Percentiles rank a stretch among this genome's conserved stretches.
Evolutionary conservation across 176 grass and related monocot species (phyloP).

Genomic region (Tuctoria greenei): DNA sequence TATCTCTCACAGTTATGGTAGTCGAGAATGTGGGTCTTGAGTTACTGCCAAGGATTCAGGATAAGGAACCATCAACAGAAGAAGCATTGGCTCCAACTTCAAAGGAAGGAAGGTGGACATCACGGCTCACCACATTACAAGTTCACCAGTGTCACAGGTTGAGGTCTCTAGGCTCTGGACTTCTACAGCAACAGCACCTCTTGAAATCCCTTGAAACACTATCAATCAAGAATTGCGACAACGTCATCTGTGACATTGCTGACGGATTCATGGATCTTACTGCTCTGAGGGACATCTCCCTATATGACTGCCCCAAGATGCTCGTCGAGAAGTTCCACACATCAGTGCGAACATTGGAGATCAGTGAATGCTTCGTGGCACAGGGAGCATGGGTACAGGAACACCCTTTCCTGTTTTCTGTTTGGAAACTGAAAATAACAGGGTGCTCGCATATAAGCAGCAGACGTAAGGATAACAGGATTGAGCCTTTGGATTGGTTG

Average conservation of each 20-base stretch:
- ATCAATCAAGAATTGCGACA: slow-evolving; percentile 33
- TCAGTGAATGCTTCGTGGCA: slow-evolving; percentile 48
- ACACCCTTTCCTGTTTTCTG: slow-evolving; percentile 38
- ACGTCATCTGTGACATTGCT: slow-evolving; percentile 11
- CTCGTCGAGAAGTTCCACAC: slow-evolving; percentile 38
- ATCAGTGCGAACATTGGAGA: slow-evolving; percentile 35
- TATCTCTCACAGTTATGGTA: slow-evolving; percentile 13
- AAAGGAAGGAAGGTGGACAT: slow-evolving; percentile 37
- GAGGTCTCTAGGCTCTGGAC: slow-evolving; percentile 32
- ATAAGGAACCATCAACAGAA: slow-evolving; percentile 6
- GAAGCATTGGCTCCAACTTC: slow-evolving; percentile 18
- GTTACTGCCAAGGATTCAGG: slow-evolving; percentile 31
- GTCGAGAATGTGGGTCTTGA: slow-evolving; percentile 36
- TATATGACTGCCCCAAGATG: slow-evolving; percentile 45
- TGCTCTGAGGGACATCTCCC: slow-evolving; percentile 30
- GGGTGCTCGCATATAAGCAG: slow-evolving; percentile 33
- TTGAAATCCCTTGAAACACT: slow-evolving; percentile 34
- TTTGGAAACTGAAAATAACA: slow-evolving; percentile 40
- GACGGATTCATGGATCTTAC: slow-evolving; percentile 45
- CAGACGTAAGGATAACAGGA: not conserved
- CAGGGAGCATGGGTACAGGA: slow-evolving; percentile 37
- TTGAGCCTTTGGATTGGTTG: slow-evolving; percentile 35
- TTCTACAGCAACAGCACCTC: slow-evolving; percentile 47
- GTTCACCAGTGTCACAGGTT: slow-evolving; percentile 31
- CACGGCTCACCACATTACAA: slow-evolving; percentile 31